Percentiles rank a stretch among this genome's conserved stretches.
phyloP scores from a whole-genome alignment of 257 asterid species.

The Marsdenia floribunda region DNA sequence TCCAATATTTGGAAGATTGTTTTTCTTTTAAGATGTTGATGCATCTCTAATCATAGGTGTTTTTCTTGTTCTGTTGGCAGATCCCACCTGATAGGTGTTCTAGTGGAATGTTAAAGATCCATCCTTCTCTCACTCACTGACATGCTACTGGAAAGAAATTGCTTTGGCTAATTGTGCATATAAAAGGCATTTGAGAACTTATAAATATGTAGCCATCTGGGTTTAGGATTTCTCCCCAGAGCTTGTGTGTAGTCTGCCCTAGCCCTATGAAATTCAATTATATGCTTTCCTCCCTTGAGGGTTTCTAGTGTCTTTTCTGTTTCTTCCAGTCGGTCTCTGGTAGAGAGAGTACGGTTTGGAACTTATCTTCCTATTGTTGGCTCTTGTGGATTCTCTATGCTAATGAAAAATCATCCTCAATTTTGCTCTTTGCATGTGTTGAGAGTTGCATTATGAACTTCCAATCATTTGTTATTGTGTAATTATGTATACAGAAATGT shows the following conservation, averaged over 20 bases:
- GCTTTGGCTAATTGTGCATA: not conserved
- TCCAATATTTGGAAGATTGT: not conserved
- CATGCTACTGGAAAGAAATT: not conserved
- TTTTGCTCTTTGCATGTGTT: not conserved
- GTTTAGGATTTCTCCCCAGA: not conserved
- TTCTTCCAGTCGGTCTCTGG: constrained; percentile 4
- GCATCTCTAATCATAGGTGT: no score
- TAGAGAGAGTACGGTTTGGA: not conserved
- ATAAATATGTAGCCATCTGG: not conserved
- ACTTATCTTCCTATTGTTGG: not conserved
- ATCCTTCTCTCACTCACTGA: constrained; percentile 6
- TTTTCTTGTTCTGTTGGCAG: not conserved
- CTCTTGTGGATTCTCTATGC: not conserved
- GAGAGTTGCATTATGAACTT: not conserved
- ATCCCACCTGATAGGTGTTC: not conserved
- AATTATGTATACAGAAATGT: not conserved
- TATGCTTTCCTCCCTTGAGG: not conserved
- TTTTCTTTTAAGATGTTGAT: not conserved
- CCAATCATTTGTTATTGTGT: not conserved
- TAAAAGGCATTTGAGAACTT: not conserved
- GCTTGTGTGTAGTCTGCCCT: not conserved
- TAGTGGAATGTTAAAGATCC: not conserved
- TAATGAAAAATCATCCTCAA: constrained; percentile 2
- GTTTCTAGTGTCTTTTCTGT: not conserved
- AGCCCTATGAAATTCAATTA: not conserved